phyloP scores from a whole-genome alignment of 805 yeast species.

The Candida xyloterini region DNA sequence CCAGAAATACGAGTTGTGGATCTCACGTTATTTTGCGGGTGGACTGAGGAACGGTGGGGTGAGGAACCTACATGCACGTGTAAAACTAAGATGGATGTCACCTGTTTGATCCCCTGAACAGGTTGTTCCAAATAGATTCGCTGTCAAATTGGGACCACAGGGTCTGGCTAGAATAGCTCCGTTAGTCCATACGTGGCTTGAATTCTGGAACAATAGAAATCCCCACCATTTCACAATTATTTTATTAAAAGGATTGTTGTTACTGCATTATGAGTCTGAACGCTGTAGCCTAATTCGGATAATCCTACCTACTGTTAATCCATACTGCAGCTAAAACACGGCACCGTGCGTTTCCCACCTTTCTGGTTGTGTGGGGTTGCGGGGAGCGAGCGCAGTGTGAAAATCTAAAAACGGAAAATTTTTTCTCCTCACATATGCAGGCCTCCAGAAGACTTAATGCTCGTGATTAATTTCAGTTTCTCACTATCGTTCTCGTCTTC shows the following conservation, averaged over 20 bases:
- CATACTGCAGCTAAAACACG: not conserved
- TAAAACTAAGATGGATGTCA: too few relatives aligned
- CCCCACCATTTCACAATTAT: constrained; percentile 7
- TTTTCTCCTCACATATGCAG: constrained; percentile 10
- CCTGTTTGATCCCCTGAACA: too few relatives aligned
- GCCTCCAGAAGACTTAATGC: constrained; percentile 20
- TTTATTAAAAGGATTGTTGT: not conserved
- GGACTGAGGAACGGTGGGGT: too few relatives aligned
- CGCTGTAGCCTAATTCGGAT: constrained; percentile 5
- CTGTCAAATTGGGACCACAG: too few relatives aligned
- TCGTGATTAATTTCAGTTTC: constrained; percentile 15
- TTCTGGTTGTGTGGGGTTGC: not conserved
- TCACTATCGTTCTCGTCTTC: constrained; percentile 4
- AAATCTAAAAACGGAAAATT: constrained; percentile 2
- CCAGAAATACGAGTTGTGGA: not conserved
- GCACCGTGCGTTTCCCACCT: not conserved
- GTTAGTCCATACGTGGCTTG: constrained; percentile 1
- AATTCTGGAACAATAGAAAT: constrained; percentile 2
- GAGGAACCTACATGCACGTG: too few relatives aligned
- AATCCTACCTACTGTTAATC: constrained; percentile 1
- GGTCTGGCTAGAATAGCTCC: not conserved
- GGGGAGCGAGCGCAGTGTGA: not conserved
- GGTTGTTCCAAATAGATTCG: too few relatives aligned
- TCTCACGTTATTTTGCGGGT: too few relatives aligned
- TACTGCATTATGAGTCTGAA: constrained; percentile 2